Base-by-base conservation (phyloP, 176 grass and related monocot genomes). In the Rhynchospora breviuscula region DNA sequence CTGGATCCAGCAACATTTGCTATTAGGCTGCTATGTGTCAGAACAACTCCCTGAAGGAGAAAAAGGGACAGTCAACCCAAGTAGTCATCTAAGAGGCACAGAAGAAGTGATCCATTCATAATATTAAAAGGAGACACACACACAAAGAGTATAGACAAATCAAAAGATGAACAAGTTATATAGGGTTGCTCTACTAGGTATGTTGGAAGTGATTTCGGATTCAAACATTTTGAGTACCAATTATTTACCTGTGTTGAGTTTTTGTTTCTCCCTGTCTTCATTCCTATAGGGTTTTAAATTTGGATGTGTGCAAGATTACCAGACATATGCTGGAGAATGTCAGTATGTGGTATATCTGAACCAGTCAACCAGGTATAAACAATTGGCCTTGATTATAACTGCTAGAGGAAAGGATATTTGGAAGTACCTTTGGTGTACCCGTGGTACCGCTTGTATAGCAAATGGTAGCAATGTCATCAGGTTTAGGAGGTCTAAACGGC, bases 391-490 rank as follows among this genome's bases (percentile, higher is more conserved):
- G 67, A 70, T 45, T 70, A 70, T 46, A 13, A 19, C 67, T 70
- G 14, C 35, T 70, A 70, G 33, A 45, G 40, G 67, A 49, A 89
- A 85, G 3, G 3, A 14, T 62, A 10, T 65, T 84, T 59, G 35
- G 35, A 63, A 84, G 25, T 86, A 90, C 93, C 93, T 99, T 99
- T 63, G 93, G 93, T 58, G 91, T 99, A 56, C 96, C 93, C 54
- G 93, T 99, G 64, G 96, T 99, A 33, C 96, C 96, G 84, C 96
- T 99, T 1, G 96, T 99, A 70, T 99, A 99, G 87, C 96, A 99
- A 46, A 99, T 90, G 63, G 96, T 99, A 10, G 96, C 96, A 74
- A 93, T 48, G 82, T 99, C 93, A 87, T 93, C 78, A 88, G 93
- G 91, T 88, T 91, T 98, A 69, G 96, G 93, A 85, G 93, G 88